Conservation (phyloP, 1,284 basidiomycete genomes). For the Tilletia setariae region DNA sequence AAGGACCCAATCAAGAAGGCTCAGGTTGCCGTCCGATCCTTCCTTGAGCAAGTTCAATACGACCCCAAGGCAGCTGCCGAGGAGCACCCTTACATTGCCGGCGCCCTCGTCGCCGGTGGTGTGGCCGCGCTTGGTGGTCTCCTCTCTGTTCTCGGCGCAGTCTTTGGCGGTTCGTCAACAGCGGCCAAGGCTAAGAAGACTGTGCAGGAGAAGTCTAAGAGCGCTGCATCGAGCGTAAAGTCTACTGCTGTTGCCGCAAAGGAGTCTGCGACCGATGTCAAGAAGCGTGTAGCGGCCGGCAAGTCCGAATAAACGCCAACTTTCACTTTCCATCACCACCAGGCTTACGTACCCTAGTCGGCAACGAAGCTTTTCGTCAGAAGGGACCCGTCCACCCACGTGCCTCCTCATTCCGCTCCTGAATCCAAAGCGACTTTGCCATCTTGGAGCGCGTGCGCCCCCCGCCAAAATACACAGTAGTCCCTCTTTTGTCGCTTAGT, state of each 20-base stretch:
- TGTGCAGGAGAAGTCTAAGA: slow-evolving; percentile 19
- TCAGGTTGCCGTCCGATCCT: slow-evolving; percentile 27
- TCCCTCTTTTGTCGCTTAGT: too few species aligned
- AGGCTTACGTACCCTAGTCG: neutral
- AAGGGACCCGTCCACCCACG: too few species aligned
- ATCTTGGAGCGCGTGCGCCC: too few species aligned
- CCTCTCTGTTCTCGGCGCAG: slow-evolving; percentile 36
- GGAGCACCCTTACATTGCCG: slow-evolving; percentile 44
- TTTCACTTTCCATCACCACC: neutral
- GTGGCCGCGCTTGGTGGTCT: slow-evolving; percentile 40
- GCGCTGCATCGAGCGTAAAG: slow-evolving; percentile 25
- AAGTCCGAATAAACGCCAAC: slow-evolving; percentile 2
- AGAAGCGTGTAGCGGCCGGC: slow-evolving; percentile 31
- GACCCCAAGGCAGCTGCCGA: slow-evolving; percentile 45
- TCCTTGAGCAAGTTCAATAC: slow-evolving; percentile 31
- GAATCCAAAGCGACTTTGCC: too few species aligned
- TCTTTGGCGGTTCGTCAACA: slow-evolving; percentile 31
- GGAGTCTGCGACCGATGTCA: slow-evolving; percentile 31
- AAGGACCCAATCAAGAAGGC: slow-evolving; percentile 30
- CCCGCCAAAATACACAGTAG: too few species aligned
- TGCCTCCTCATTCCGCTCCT: too few species aligned
- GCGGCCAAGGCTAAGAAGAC: slow-evolving; percentile 40
- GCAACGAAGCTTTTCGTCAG: too few species aligned
- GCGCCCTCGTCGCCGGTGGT: slow-evolving; percentile 35
- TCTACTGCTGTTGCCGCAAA: slow-evolving; percentile 33